Evolutionary conservation across 805 yeast species (phyloP), one percentile per base, ranked within the genome.

Genomic region (Blastobotrys muscicola): DNA sequence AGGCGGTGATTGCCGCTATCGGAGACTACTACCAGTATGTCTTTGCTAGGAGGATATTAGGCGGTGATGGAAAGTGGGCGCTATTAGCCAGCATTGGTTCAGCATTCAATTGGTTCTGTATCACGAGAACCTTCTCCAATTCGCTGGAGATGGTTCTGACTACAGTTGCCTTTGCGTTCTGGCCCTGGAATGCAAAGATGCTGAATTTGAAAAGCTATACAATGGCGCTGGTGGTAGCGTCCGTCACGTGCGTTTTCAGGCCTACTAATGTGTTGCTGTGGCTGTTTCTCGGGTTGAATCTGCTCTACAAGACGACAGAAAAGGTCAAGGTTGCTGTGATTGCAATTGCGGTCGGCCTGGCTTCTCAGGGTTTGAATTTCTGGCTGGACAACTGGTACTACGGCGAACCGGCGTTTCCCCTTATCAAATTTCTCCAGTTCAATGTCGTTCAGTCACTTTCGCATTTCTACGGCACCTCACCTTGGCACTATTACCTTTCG

Each of bases 201-300:
- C 46, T 60, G 3, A 41, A 50, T 4, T 49, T 53, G 30, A 16
- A 15, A 2, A 43, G 48, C 2, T 62, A 66, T 41, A 48, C 60
- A 2, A 45, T 58, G 8, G 66, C 80, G 3, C 60, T 83, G 39
- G 38, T 60, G 0, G 56, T 80, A 29, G 92, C 85, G 0, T 71
- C 77, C 1, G 31, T 76, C 1, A 68, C 85, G 15, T 82, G 89
- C 52, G 64, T 86, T 0, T 74, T 86, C 6, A 69, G 98, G 45
- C 97, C 98, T 0, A 85, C 95, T 0, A 87, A 85, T 58, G 82
- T 71, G 0, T 54, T 89, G 1, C 64, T 87, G 3, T 92, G 98
- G 98, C 29, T 71, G 0, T 64, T 70, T 23, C 60, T 84, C 15
- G 95, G 92, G 0, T 33, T 59, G 0, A 35, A 48, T 23, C 44